Base-by-base conservation (phyloP, 1,284 basidiomycete genomes). In the Meira nashicola region DNA sequence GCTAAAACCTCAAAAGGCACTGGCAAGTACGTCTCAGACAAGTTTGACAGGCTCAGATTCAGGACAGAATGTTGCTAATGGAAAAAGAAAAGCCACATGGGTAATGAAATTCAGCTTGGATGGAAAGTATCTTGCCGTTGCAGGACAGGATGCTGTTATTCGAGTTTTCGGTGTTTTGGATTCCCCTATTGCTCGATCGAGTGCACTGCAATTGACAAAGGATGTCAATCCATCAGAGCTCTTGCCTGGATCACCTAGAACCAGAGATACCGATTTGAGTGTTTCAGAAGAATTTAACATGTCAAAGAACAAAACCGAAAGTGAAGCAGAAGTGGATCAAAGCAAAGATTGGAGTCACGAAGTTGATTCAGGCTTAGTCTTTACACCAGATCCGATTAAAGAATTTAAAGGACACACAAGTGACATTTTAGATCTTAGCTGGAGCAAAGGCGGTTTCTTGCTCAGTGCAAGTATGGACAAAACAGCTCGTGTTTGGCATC, bases 401-500 rank as follows among this genome's bases (percentile, higher is more conserved):
- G 69, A 76, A 48, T 79, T 72, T 47, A 46, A 52, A 14, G 78
- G 77, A 0, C 80, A 80, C 52, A 67, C 63, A 5, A 72, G 73
- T 41, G 80, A 80, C 46, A 72, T 80, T 1, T 43, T 80, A 17
- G 77, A 79, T 56, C 57, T 80, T 12, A 72, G 70, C 17, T 80
- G 80, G 80, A 78, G 74, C 63, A 80, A 80, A 68, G 79, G 79
- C 67, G 76, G 77, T 62, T 80, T 80, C 58, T 66, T 80, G 9
- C 66, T 79, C 15, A 73, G 70, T 8, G 73, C 73, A n/a, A 70
- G 70, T 47, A 80, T 78, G 74, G 80, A 80, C 64, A 79, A 79
- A 71, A 79, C 78, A 1, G 80, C 78, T 0, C 61, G 76, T 39
- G 64, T 80, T 12, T 80, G 79, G 79, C 80, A 80, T 61, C 64